These are phyloP conservation scores for Citrus cavaleriei DNA, from an alignment of 345 rosid genomes.

Conservation along the genomic window DNA sequence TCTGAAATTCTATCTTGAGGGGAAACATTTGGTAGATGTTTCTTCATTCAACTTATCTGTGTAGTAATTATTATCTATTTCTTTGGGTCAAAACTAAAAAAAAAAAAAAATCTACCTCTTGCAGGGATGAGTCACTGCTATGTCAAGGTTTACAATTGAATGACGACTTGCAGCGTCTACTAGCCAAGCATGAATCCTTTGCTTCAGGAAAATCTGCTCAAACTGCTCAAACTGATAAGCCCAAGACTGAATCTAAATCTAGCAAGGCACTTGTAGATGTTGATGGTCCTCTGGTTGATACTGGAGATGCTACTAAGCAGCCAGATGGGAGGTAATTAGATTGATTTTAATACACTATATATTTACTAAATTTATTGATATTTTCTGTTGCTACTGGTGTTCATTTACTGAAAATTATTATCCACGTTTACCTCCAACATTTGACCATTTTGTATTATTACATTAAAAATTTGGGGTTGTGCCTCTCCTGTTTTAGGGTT, in stretches of 20 bases:
- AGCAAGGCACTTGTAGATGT: constrained; percentile 53
- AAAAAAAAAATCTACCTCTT: constrained; percentile 10
- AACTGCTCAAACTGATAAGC: constrained; percentile 39
- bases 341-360: constrained; percentile 5
- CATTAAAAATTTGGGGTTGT: not conserved
- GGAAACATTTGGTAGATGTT: not conserved
- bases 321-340: constrained; percentile 45
- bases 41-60: not conserved
- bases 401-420: not conserved
- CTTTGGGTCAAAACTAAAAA: constrained; percentile 28
- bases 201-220: constrained; percentile 60
- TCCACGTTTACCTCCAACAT: not conserved
- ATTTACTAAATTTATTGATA: not conserved
- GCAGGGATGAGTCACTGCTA: constrained; percentile 89
- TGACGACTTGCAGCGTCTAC: constrained; percentile 94
- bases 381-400: not conserved
- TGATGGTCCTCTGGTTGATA: constrained; percentile 69
- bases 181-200: constrained; percentile 84
- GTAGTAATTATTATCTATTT: constrained; percentile 3
- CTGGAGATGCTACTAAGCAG: constrained; percentile 57
- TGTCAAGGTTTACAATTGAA: constrained; percentile 88
- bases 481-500: not conserved
- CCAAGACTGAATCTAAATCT: constrained; percentile 53
- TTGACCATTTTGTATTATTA: not conserved
- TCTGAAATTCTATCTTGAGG: not conserved